Base-by-base conservation (phyloP, 2,329 filamentous ascomycete genomes). In the Pseudogymnoascus verrucosus region DNA sequence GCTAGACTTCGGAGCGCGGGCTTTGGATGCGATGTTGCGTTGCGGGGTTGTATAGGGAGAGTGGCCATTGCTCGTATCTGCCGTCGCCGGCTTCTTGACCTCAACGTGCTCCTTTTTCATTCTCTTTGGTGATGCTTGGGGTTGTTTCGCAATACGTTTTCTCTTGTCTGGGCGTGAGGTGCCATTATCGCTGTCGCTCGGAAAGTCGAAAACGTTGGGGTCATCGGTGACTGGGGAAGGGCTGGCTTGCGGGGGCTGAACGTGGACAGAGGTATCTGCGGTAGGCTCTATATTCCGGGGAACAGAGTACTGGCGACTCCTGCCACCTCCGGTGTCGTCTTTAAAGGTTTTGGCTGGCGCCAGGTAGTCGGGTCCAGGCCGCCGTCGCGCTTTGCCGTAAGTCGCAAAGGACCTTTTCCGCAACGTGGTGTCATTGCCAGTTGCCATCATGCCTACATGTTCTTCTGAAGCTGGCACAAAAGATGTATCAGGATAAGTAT, bases 301-400 rank as follows among this genome's bases (percentile, higher is more conserved):
- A 34, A 34, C n/a, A 21, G 51, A 57, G 28, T 57, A 14, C 28
- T 34, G 51, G 16, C 51, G 51, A 34, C 51, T 57, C 28, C 28
- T 57, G 51, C 8, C n/a, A 7, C 16, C 51, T 19, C 51, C 28
- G 28, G 16, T 19, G 11, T 57, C 51, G 51, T 57, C 51, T 34
- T 36, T 57, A 12, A 36, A 57, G 3, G 51, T 3, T 57, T 34
- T 57, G 51, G 51, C 28, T 57, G 51, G 59, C 23, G 59, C 59
- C 39, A 61, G 39, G 40, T 71, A 69, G 5, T 71, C 69, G 5
- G 71, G 69, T 59, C 73, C 67, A 19, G 69, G 68, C 62, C 66
- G 71, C 28, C 71, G 67, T 10, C 64, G 66, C 31, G 71, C 60
- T 63, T 74, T 75, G 1, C 73, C 73, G 66, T 75, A 75, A 4